Base-by-base conservation (phyloP, 768 basidiomycete genomes). In the Russula olivacea region DNA sequence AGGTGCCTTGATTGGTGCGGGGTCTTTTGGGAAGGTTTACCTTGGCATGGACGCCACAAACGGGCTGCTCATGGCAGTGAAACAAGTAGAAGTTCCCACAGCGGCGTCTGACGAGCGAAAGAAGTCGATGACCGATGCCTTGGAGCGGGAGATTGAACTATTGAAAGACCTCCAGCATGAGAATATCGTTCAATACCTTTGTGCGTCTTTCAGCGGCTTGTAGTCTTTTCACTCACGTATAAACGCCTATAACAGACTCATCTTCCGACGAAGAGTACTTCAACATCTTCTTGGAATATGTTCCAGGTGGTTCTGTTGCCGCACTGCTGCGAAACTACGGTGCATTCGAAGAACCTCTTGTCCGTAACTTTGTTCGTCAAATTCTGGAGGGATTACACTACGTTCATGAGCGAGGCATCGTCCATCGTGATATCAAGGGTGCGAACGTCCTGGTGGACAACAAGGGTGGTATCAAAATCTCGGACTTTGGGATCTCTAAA, bases 401-500 rank as follows among this genome's bases (percentile, higher is more conserved):
- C 69, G 81, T 98, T 12, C 94, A 98, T 68, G 91, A 92, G 68
- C 84, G 90, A 14, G 93, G 91, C 68, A 97, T 98, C 73, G 93
- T 98, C 61, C 94, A 98, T 74, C 89, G 94, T 12, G 97, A 99
- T 71, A 99, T 99, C 79, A 99, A 99, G 72, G 97, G 97, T 23
- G 97, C 91, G 41, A 98, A 99, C 72, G 97, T 99, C 61, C 86
- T 99, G 61, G 94, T 97, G 3, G 95, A 98, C 72, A 98, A 98
- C 77, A 96, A 96, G 73, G 93, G 94, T 19, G 93, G 94, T 11
- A 88, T 97, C 76, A 98, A 98, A 73, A 98, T 98, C 34, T 95
- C 93, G 15, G 94, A 98, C 71, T 94, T 94, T 69, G 94, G 94
- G 65, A 95, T 97, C 69, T 95, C 92, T 11, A 99, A 98, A 79